Conservation (phyloP, 768 basidiomycete species). For the Dictyophora rubrovolvata region DNA sequence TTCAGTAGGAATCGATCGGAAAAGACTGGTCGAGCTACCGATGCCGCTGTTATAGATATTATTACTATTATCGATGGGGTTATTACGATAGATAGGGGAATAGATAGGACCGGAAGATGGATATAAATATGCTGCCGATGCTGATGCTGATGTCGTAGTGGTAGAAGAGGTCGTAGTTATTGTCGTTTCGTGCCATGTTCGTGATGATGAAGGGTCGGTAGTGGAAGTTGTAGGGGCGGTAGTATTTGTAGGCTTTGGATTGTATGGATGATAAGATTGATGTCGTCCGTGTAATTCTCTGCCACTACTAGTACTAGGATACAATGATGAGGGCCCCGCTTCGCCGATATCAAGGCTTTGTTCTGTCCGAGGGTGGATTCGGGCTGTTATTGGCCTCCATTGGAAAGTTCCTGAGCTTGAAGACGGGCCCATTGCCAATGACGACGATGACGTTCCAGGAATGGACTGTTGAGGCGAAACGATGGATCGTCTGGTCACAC, state of each 20-base stretch:
- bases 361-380: neutral
- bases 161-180: neutral
- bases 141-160: neutral
- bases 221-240: neutral
- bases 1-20: conserved; percentile 1
- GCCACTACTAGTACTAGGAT: neutral
- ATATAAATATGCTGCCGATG: neutral
- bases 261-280: neutral
- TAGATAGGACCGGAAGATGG: neutral
- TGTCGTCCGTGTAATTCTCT: neutral
- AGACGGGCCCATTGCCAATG: neutral
- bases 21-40: conserved; percentile 1
- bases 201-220: neutral
- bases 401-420: neutral
- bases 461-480: neutral
- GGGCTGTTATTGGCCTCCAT: neutral
- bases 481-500: neutral
- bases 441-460: neutral
- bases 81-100: neutral
- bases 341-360: neutral
- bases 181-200: neutral
- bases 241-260: no score
- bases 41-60: neutral
- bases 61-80: neutral
- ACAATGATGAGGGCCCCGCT: neutral